Evolutionary conservation across 129 eudicot species (phyloP), one percentile per base, ranked within the genome.

Genomic region (Chrysanthemum makinoi): DNA sequence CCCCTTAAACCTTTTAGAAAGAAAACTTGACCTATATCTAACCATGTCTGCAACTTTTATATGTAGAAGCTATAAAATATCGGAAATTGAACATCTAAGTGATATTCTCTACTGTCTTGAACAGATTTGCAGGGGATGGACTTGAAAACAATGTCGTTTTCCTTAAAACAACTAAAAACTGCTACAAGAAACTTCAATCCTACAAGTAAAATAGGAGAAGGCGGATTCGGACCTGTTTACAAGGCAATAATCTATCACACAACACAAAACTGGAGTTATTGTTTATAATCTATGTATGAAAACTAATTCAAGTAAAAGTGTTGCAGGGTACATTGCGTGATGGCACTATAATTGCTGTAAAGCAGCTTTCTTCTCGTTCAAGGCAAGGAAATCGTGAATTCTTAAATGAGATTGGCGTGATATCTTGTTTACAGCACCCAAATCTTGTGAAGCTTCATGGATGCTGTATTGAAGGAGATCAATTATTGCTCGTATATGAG

Each of bases 211-310:
- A 73, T 82, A 54, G 86, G 86, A 3, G 83, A 74, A 74, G 86
- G 86, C 28, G 86, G 83, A 58, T 82, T 78, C 52, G 86, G 86
- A 10, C 76, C 86, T 57, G 86, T 82, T 48, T 82, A 69, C 69
- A 82, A 82, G 86, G 86, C 68, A 74, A 46, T 11, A 30, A 48
- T 14, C 56, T 48, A 68, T 46, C 17, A 68, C 19, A 69, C 20
- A 8, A 10, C 44, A 43, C 18, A 22, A 16, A 1, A 13, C 30
- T 26, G n/a, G 26, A 10, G 20, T 58, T 28, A 48, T 13, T 76
- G 47, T 51, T 62, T 35, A 10, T 68, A 20, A 46, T 35, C 14
- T 69, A 19, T 69, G 8, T 39, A 52, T 52, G 72, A 24, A 65
- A 65, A 65, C 72, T 78, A 28, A 63, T 18, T 75, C 10, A 19